Percentiles rank a stretch among this genome's conserved stretches.
phyloP scores from a whole-genome alignment of 805 yeast genomes.

The Saccharomycopsis fermentans region DNA sequence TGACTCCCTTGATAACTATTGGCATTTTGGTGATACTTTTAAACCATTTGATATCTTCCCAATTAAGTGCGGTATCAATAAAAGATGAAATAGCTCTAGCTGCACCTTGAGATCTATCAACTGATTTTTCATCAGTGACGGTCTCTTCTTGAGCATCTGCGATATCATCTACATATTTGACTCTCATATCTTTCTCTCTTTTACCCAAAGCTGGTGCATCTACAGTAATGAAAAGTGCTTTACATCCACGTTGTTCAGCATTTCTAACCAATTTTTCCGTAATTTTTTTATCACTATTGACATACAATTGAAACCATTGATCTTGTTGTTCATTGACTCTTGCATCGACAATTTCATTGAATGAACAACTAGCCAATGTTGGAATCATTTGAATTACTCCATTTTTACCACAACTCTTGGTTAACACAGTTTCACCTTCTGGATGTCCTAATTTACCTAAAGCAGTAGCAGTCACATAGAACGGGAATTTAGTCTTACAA shows the following conservation, averaged over 20 bases:
- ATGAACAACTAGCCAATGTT: slow-evolving; percentile 78
- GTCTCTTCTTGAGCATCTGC: slow-evolving; percentile 38
- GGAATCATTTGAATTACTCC: slow-evolving; percentile 83
- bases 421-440: slow-evolving; percentile 82
- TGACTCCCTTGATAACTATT: slow-evolving; percentile 73
- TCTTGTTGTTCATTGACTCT: slow-evolving; percentile 61
- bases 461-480: slow-evolving; percentile 88
- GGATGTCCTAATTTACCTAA: slow-evolving; percentile 86
- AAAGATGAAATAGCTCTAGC: slow-evolving; percentile 80
- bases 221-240: slow-evolving; percentile 79
- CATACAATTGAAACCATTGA: slow-evolving; percentile 82
- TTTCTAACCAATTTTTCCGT: slow-evolving; percentile 53
- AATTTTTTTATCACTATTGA: slow-evolving; percentile 62
- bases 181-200: slow-evolving; percentile 73
- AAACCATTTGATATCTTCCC: slow-evolving; percentile 57
- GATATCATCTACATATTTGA: slow-evolving; percentile 44
- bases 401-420: slow-evolving; percentile 70
- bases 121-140: slow-evolving; percentile 39
- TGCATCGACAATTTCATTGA: slow-evolving; percentile 74
- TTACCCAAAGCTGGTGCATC: slow-evolving; percentile 91
- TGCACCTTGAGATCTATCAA: slow-evolving; percentile 73
- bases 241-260: slow-evolving; percentile 65
- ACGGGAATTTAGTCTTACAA: slow-evolving; percentile 58
- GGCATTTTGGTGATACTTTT: slow-evolving; percentile 51
- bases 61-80: slow-evolving; percentile 58